These are phyloP conservation scores for Alternaria consortialis DNA, from an alignment of 2,329 filamentous ascomycete species.

Conservation along the genomic window DNA sequence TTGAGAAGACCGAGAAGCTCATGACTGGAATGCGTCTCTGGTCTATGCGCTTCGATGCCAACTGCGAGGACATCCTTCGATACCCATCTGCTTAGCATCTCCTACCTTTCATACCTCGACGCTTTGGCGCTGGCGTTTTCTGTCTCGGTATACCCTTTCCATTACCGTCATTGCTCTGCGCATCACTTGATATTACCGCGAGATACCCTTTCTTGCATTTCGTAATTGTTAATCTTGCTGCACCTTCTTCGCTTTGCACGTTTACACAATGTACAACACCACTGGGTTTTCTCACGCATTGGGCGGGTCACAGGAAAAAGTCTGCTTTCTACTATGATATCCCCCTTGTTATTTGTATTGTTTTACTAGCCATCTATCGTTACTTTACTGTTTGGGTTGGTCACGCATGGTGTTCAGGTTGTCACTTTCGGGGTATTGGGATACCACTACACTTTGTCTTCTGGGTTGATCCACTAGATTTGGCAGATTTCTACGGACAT, in stretches of 20 bases:
- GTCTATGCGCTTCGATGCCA: slow-evolving; percentile 93
- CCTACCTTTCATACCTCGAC: slow-evolving; percentile 25
- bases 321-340: slow-evolving; percentile 48
- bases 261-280: slow-evolving; percentile 48
- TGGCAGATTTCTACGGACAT: slow-evolving; percentile 29
- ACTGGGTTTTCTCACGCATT: slow-evolving; percentile 43
- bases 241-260: slow-evolving; percentile 44
- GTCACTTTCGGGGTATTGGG: slow-evolving; percentile 19
- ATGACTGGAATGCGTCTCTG: slow-evolving; percentile 89
- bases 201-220: slow-evolving; percentile 53
- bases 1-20: slow-evolving; percentile 89
- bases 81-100: slow-evolving; percentile 54
- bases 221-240: slow-evolving; percentile 50
- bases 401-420: slow-evolving; percentile 32
- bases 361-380: slow-evolving; percentile 30
- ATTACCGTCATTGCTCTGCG: slow-evolving; percentile 29
- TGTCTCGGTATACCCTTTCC: slow-evolving; percentile 31
- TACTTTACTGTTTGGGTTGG: slow-evolving; percentile 17
- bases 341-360: slow-evolving; percentile 32
- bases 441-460: slow-evolving; percentile 25
- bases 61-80: slow-evolving; percentile 87
- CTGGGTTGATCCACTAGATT: slow-evolving; percentile 31
- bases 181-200: slow-evolving; percentile 46
- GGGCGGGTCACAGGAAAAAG: slow-evolving; percentile 51
- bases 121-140: slow-evolving; percentile 41